These are phyloP conservation scores for Kalaharituber pfeilii DNA, from an alignment of 2,329 filamentous ascomycete genomes.

Conservation along the genomic window DNA sequence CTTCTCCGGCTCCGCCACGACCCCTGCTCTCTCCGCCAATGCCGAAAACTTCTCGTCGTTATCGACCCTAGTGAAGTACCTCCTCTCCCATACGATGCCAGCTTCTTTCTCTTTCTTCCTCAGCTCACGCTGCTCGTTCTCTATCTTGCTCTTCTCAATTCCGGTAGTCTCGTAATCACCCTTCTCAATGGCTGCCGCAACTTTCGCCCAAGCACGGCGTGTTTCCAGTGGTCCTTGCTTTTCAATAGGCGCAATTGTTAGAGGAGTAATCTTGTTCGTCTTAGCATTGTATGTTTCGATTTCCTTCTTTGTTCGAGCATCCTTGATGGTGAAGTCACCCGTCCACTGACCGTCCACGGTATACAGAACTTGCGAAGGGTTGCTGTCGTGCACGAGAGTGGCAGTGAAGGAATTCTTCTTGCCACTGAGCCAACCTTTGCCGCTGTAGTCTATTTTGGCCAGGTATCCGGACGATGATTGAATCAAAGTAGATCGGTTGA, in stretches of 20 bases:
- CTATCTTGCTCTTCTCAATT: conserved; percentile 70
- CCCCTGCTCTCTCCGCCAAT: conserved; percentile 30
- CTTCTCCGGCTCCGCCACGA: conserved; percentile 42
- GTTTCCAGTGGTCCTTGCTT: conserved; percentile 77
- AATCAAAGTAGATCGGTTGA: conserved; percentile 73
- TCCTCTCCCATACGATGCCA: conserved; percentile 58
- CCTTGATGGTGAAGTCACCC: conserved; percentile 59
- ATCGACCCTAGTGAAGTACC: conserved; percentile 54
- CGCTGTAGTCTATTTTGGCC: conserved; percentile 78
- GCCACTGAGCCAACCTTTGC: conserved; percentile 84
- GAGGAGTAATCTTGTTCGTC: conserved; percentile 42
- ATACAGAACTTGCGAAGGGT: conserved; percentile 53
- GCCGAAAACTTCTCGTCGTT: conserved; percentile 30
- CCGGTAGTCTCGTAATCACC: conserved; percentile 72
- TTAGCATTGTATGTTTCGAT: conserved; percentile 46
- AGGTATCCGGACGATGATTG: conserved; percentile 72
- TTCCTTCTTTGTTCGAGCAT: conserved; percentile 39
- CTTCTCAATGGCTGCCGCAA: conserved; percentile 59
- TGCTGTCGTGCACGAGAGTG: conserved; percentile 51
- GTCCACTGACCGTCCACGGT: conserved; percentile 85
- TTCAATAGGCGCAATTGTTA: conserved; percentile 54
- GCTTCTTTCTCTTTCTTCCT: conserved; percentile 60
- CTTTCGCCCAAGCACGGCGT: conserved; percentile 71
- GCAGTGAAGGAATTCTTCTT: conserved; percentile 88
- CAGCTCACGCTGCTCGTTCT: conserved; percentile 66